Conservation (phyloP, 768 basidiomycete species). For the Lentinula detonsa region DNA sequence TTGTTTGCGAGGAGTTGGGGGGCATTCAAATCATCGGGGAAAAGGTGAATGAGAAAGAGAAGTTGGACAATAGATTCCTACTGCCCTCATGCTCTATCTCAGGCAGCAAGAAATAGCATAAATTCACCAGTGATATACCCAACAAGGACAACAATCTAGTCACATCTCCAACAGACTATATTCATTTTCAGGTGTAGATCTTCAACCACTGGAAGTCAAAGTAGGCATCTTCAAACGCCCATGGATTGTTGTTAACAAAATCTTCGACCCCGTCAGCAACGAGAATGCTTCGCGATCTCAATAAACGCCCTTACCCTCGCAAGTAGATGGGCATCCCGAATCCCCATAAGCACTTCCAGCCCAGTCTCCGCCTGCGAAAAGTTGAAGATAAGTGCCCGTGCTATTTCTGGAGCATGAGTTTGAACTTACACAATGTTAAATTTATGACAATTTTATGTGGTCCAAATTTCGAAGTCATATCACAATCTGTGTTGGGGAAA, state of each 20-base stretch:
- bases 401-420: slow-evolving; percentile 5
- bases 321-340: slow-evolving; percentile 48
- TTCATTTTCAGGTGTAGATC: slow-evolving; percentile 17
- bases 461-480: slow-evolving; percentile 49
- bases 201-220: slow-evolving; percentile 56
- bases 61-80: too few relatives aligned
- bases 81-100: too few relatives aligned
- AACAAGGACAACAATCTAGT: too few relatives aligned
- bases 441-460: slow-evolving; percentile 62
- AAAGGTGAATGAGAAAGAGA: too few relatives aligned
- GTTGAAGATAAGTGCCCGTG: neutral
- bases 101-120: too few relatives aligned
- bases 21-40: too few relatives aligned
- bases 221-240: slow-evolving; percentile 53
- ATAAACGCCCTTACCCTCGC: slow-evolving; percentile 33
- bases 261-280: slow-evolving; percentile 22
- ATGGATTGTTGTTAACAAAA: slow-evolving; percentile 56
- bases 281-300: neutral
- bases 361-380: slow-evolving; percentile 42
- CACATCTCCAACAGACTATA: too few relatives aligned
- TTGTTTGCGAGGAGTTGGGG: too few relatives aligned
- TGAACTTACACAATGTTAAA: slow-evolving; percentile 27
- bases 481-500: slow-evolving; percentile 56
- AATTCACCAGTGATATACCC: too few relatives aligned
- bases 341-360: slow-evolving; percentile 40